Percentiles rank a stretch among this genome's conserved stretches.
Conservation (phyloP, 2,329 filamentous ascomycete species). For the Alternaria rosae region DNA sequence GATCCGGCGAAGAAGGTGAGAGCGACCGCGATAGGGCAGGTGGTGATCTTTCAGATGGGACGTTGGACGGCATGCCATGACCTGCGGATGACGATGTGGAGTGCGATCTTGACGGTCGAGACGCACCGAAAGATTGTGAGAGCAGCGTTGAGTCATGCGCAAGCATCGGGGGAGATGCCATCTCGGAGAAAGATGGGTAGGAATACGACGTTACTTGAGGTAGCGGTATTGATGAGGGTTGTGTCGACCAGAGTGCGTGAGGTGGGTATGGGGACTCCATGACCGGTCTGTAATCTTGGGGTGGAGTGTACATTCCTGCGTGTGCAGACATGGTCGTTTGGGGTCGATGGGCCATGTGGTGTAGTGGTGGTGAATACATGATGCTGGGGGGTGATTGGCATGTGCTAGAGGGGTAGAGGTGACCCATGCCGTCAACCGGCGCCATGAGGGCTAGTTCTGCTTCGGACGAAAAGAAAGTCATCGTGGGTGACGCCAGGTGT, state of each 20-base stretch:
- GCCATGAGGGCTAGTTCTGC: conserved; percentile 48
- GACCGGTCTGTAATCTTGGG: conserved; percentile 40
- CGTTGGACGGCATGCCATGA: conserved; percentile 36
- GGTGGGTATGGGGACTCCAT: conserved; percentile 45
- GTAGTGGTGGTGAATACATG: conserved; percentile 48
- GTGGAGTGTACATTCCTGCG: conserved; percentile 37
- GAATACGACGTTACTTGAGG: conserved; percentile 45
- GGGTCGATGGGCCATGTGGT: conserved; percentile 39
- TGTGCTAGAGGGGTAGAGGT: conserved; percentile 47
- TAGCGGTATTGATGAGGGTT: conserved; percentile 36
- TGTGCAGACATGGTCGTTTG: conserved; percentile 32
- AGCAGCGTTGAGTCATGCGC: conserved; percentile 35
- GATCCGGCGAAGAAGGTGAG: conserved; percentile 50
- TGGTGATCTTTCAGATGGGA: conserved; percentile 39
- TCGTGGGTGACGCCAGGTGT: conserved; percentile 25
- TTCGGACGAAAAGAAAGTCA: conserved; percentile 47
- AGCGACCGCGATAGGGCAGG: conserved; percentile 47
- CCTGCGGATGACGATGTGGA: conserved; percentile 44
- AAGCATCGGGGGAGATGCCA: conserved; percentile 33
- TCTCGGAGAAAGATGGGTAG: conserved; percentile 42
- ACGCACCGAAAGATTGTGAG: conserved; percentile 26
- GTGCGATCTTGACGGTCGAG: conserved; percentile 43
- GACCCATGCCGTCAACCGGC: conserved; percentile 43
- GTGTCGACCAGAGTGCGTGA: conserved; percentile 42
- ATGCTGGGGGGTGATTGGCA: conserved; percentile 49